Percentiles rank a stretch among this genome's conserved stretches.
Conservation (phyloP, 129 eudicot species). For the Pseudognaphalium luteoalbum region DNA sequence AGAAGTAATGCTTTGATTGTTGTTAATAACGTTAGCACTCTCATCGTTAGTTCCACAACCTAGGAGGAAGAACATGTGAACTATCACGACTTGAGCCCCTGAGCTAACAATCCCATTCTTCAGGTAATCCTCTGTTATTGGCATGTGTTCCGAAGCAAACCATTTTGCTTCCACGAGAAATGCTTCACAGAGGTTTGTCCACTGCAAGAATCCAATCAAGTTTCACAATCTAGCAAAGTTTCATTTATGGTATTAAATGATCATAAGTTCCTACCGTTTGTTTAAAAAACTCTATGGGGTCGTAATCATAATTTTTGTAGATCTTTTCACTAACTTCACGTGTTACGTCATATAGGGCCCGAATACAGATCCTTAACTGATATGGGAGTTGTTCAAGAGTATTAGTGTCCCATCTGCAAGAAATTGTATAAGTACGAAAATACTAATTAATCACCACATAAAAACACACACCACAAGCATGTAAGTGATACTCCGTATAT, state of each 20-base stretch:
- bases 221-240: no score
- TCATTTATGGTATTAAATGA: no score
- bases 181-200: constrained; percentile 55
- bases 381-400: constrained; percentile 45
- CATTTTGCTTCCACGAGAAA: constrained; percentile 60
- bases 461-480: not conserved
- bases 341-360: constrained; percentile 47
- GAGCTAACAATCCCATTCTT: constrained; percentile 51
- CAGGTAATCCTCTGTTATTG: constrained; percentile 46
- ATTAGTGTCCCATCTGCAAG: constrained; percentile 54
- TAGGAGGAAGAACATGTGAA: constrained; percentile 56
- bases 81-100: constrained; percentile 45
- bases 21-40: constrained; percentile 22
- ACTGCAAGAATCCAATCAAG: constrained; percentile 38
- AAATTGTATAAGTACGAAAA: not conserved
- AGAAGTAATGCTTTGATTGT: constrained; percentile 30
- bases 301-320: constrained; percentile 38
- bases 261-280: constrained; percentile 20
- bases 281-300: constrained; percentile 41
- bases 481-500: not conserved
- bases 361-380: constrained; percentile 47
- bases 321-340: constrained; percentile 40
- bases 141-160: constrained; percentile 45
- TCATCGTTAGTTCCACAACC: constrained; percentile 39
- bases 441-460: not conserved